Evolutionary conservation across 495 filamentous ascomycete species (phyloP).

Genomic region (Monascus purpureus): DNA sequence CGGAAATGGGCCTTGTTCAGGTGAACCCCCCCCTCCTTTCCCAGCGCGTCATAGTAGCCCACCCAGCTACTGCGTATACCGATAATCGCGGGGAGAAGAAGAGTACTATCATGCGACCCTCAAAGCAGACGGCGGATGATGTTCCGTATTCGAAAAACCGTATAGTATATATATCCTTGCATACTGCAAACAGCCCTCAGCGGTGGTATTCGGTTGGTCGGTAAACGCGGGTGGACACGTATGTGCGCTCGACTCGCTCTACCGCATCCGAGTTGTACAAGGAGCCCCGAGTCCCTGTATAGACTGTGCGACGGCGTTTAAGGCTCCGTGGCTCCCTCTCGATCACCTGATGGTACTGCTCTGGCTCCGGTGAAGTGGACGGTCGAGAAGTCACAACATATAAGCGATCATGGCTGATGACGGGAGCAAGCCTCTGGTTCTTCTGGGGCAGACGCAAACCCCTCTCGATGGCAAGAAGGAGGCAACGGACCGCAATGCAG

Average conservation of each 20-base stretch:
- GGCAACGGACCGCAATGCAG: constrained; percentile 20
- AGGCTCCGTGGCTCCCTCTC: constrained; percentile 18
- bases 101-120: too few species aligned
- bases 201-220: constrained; percentile 18
- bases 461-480: constrained; percentile 34
- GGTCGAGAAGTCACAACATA: constrained; percentile 24
- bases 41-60: too few species aligned
- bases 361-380: too few species aligned
- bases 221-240: constrained; percentile 17
- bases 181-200: too few species aligned
- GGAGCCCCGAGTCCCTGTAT: constrained; percentile 27
- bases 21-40: too few species aligned
- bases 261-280: constrained; percentile 25
- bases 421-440: constrained; percentile 6
- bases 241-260: constrained; percentile 23
- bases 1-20: too few species aligned
- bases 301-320: constrained; percentile 18
- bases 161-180: too few species aligned
- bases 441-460: constrained; percentile 26
- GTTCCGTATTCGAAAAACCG: too few species aligned
- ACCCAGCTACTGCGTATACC: too few species aligned
- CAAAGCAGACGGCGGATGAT: too few species aligned
- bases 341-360: constrained; percentile 23
- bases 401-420: constrained; percentile 29
- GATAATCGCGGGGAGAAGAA: too few species aligned